Percentiles rank a stretch among this genome's conserved stretches.
Evolutionary conservation across 768 basidiomycete genomes (phyloP).

Genomic region (Phanerochaete sordida): DNA sequence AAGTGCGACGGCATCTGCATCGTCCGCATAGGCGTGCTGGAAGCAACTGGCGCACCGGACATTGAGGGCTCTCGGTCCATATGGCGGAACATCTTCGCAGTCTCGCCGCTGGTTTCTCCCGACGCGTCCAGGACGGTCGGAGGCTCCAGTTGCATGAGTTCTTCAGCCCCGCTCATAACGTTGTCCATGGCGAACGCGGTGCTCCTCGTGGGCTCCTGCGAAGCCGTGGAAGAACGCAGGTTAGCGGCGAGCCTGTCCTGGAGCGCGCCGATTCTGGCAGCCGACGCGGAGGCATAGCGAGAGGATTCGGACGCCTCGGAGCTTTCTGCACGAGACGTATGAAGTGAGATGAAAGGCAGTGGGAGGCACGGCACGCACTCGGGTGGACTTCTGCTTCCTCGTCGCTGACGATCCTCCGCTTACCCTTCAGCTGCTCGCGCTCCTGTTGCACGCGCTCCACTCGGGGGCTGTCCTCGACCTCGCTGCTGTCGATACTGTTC

Average conservation of each 20-base stretch:
- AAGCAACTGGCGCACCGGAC: conserved; percentile 43
- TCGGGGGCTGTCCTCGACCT: conserved; percentile 52
- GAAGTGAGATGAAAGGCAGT: neutral
- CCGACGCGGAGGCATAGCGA: conserved; percentile 4
- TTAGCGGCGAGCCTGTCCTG: conserved; percentile 14
- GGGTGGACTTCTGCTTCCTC: conserved; percentile 55
- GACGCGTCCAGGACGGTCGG: conserved; percentile 3
- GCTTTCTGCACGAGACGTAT: neutral
- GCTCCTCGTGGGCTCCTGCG: neutral
- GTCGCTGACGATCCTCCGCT: conserved; percentile 61
- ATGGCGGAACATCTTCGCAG: conserved; percentile 35
- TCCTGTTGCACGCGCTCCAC: conserved; percentile 37
- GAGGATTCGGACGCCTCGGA: neutral
- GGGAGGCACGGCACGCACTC: conserved; percentile 37
- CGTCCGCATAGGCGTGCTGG: conserved; percentile 50
- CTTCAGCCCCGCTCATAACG: neutral
- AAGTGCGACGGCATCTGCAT: conserved; percentile 52
- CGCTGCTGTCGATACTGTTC: conserved; percentile 59
- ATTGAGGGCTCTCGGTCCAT: conserved; percentile 32
- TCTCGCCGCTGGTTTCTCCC: conserved; percentile 33
- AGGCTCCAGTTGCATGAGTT: neutral
- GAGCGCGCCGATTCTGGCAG: conserved; percentile 20
- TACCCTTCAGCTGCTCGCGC: conserved; percentile 42
- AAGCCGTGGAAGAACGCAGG: neutral
- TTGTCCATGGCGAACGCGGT: neutral